Base-by-base conservation (phyloP, 768 basidiomycete genomes). In the Mycena belliarum region DNA sequence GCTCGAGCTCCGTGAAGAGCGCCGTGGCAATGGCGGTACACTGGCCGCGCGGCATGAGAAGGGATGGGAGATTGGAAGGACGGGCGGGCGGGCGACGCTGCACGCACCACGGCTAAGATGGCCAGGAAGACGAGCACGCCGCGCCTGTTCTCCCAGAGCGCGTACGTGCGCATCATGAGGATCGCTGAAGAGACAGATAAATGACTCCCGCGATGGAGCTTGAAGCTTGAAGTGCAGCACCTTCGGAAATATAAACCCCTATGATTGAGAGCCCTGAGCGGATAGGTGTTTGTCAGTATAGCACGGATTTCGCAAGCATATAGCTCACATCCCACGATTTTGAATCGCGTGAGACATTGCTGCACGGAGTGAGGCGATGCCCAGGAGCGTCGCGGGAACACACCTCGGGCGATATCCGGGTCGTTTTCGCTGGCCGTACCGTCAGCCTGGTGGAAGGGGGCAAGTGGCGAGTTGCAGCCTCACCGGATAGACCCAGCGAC, bases 121-220 rank as follows among this genome's bases (percentile, higher is more conserved):
- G 57, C 68, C 6, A 77, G 65, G 24, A 67, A 66, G n/a, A 73
- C 53, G 11, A 72, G 57, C n/a, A 77, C 68, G 6, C 66, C 49
- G 11, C 72, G 74, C 49, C 65, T 71, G 20, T 76, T 66, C 55
- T 74, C 74, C 75, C 75, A 79, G 23, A 79, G 69, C 6, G 77
- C 77, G 49, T 76, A 76, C 6, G 77, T 79, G 5, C 77, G 76
- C 12, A 79, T 52, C 61, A 76, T 69, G 14, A 79, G 67, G 21
- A 78, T 75, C 3, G 65, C 74, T 44, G 21, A 6, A 21, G 12
- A 23, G 29, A 32, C 29, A 6, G 29, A 6, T 24, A 24, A 26
- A 35, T 35, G 6, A 4, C 7, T 25, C 24, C n/a, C n/a, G 43
- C 25, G 2, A 11, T 3, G 25, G 2, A 26, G n/a, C n/a, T n/a